A percentile compares a stretch with the other conserved stretches of the same genome.
These are phyloP conservation scores for Paramecium tetraurelia DNA, from an alignment of 73 alveolate species.

Conservation along the genomic window DNA sequence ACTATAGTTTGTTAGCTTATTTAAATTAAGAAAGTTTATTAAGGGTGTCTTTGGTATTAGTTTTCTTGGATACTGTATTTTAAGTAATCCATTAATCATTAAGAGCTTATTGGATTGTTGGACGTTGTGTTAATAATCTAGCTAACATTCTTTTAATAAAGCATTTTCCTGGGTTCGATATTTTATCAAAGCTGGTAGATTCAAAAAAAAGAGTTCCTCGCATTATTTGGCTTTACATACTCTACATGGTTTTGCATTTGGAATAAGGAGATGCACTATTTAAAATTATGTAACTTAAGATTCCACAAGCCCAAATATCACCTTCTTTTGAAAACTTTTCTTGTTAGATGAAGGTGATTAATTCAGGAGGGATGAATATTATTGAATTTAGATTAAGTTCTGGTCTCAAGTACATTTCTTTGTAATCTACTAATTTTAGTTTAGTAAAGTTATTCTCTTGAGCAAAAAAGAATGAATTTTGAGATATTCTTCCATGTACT, in stretches of 20 bases:
- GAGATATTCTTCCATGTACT: constrained; percentile 2
- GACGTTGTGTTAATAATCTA: not conserved
- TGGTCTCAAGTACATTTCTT: not conserved
- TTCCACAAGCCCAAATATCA: constrained; percentile 43
- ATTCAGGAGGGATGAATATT: constrained; percentile 4
- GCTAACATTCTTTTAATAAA: not conserved
- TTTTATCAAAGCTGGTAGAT: not conserved
- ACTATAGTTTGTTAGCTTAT: not conserved
- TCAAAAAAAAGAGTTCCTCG: not conserved
- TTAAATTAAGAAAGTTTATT: not conserved
- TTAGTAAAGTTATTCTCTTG: not conserved
- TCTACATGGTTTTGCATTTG: not conserved
- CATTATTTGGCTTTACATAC: not conserved
- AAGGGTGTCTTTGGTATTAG: not conserved
- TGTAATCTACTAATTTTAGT: not conserved
- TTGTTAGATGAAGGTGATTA: not conserved
- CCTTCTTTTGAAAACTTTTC: not conserved
- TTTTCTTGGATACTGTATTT: not conserved
- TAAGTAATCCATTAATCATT: not conserved
- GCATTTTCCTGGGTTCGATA: not conserved
- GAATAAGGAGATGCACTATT: not conserved
- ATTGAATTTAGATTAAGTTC: not conserved
- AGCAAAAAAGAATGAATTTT: not conserved
- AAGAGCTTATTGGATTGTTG: not conserved
- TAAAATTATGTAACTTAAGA: not conserved